Evolutionary conservation across 1,284 basidiomycete genomes (phyloP), one percentile per base, ranked within the genome.

Genomic region (Pholiota adiposa): DNA sequence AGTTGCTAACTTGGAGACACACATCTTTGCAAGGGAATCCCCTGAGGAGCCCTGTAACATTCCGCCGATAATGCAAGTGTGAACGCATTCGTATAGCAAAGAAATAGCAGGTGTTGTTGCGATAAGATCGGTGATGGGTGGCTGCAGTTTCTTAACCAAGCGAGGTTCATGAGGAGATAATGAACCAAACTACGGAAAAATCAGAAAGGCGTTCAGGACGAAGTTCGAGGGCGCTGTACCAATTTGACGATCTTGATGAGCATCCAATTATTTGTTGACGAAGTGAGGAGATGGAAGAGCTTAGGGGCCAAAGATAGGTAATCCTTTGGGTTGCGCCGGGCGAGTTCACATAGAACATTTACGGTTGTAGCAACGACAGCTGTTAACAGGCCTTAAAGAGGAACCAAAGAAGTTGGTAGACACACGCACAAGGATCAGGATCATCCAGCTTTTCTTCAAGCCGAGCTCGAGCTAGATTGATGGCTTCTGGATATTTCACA

Each of bases 261-360:
- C 93, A 98, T 97, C 97, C 97, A 99, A 71, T 99, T 99, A 75
- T 99, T 99, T 27, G 90, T 92, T 29, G 94, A 95, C 0, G 90
- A 94, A 0, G 95, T 98, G 61, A 99, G 80, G n/a, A 98, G 83
- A 66, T 92, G 92, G 73, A 99, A 99, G 51, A 99, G 78, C 69
- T 95, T 93, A 1, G 97, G 97, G 2, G 97, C 96, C 31, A 98
- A 76, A 2, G 86, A 80, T 4, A 97, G 79, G 70, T 94, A 95
- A 59, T 93, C 90, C 64, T 79, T 79, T 5, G 95, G 93, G 60
- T 89, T 88, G 56, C 85, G 79, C 56, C 92, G 83, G 3, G 94
- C 93, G 27, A 99, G 83, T 77, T 99, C 97, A 74, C 96, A 97
- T 14, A 99, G 80, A 49, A 98, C 93, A 65, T 97, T 98, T 55